Evolutionary conservation across 345 rosid species (phyloP).

Genomic region (Ailanthus altissimus): DNA sequence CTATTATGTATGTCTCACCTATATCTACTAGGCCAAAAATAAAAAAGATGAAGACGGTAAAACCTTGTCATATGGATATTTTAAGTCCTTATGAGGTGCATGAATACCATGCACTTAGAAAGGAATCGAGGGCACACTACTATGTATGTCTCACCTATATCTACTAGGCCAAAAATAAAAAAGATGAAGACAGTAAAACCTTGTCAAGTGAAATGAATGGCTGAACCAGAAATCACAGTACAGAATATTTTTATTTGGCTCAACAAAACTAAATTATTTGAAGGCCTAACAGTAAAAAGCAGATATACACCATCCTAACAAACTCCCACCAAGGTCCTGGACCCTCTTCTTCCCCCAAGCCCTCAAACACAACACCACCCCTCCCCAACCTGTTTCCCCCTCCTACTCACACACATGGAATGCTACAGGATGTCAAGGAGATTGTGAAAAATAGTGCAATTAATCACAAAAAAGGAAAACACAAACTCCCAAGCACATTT

Average conservation of each 20-base stretch:
- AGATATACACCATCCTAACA: background rate
- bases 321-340: background rate
- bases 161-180: background rate
- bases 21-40: background rate
- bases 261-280: background rate
- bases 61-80: too few relatives aligned
- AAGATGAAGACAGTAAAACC: background rate
- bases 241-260: background rate
- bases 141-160: background rate
- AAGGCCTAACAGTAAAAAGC: background rate
- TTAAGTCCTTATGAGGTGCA: too few relatives aligned
- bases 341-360: too few relatives aligned
- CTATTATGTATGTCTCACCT: background rate
- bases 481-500: background rate
- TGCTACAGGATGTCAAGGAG: background rate
- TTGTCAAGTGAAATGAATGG: background rate
- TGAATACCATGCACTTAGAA: too few relatives aligned
- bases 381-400: background rate
- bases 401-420: background rate
- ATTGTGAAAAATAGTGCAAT: background rate
- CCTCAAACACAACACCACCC: too few relatives aligned
- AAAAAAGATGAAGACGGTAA: background rate
- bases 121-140: too few relatives aligned
- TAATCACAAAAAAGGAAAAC: background rate
- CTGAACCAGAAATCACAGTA: background rate